Evolutionary conservation across 2,329 filamentous ascomycete species (phyloP), one percentile per base, ranked within the genome.

Genomic region (Arthrinium phaeospermum): DNA sequence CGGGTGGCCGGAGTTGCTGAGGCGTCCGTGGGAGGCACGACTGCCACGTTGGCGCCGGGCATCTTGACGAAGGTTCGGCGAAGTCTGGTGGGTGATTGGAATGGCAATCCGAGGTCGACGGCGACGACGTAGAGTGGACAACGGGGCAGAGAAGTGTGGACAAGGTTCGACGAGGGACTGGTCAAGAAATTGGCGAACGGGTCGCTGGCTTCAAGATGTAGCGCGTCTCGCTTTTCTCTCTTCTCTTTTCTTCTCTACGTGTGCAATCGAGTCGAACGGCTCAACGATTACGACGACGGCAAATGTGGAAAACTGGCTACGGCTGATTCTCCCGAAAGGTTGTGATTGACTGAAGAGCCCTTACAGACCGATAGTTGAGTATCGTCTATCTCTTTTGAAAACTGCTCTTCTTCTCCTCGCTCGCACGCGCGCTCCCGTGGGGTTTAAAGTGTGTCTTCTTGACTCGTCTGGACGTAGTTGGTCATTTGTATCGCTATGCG

Each of bases 1-100:
- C 93, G 91, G 80, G 92, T 89, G 78, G 90, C 89, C 81, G 93
- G 89, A 80, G 91, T 90, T 81, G 94, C 90, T 80, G 90, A 86
- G 80, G 90, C 88, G 78, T 90, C 84, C 61, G 79, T 77, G 80
- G 92, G 86, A 78, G 91, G 85, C 78, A 88, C 86, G 78, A 90
- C 87, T 79, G 91, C 91, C 84, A 92, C 89, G 82, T 85, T 89
- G 82, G 91, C 89, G 86, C 90, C 91, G 81, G 92, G 91, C 92
- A 94, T 70, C 68, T 70, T 70, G 68, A 44, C 68, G 24, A 51
- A 49, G 5, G 68, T 53, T 47, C 46, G 64, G 70, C 44, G 53
- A 37, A 34, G 57, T 67, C 47, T 71, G 41, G 24, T 53, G 57
- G 64, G 47, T 61, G 67, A 34, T 68, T 57, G 44, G 24, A 27